phyloP scores from a whole-genome alignment of 2,329 filamentous ascomycete genomes.

The Nothophoma quercina region DNA sequence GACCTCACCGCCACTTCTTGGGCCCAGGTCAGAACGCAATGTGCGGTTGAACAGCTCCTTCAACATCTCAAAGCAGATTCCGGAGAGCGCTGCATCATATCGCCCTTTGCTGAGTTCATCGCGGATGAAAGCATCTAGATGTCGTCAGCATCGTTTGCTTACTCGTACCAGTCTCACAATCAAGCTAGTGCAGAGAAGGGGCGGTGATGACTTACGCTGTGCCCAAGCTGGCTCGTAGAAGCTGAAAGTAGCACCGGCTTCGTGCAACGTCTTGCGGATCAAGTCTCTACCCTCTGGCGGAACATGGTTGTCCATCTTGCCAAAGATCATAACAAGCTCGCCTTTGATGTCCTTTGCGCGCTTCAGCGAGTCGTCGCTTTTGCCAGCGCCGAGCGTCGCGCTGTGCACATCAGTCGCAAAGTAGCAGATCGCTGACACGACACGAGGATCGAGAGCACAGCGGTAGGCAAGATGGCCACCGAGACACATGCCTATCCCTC shows the following conservation, averaged over 20 bases:
- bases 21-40: constrained; percentile 80
- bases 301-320: constrained; percentile 89
- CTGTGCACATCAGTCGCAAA: constrained; percentile 93
- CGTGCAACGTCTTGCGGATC: constrained; percentile 82
- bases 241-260: constrained; percentile 75
- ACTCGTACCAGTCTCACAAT: not conserved
- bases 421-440: constrained; percentile 82
- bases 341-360: constrained; percentile 73
- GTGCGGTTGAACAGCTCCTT: constrained; percentile 83
- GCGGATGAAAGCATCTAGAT: constrained; percentile 81
- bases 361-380: constrained; percentile 68
- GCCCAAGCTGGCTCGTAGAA: constrained; percentile 94
- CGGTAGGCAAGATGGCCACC: constrained; percentile 86
- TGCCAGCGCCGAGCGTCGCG: constrained; percentile 74
- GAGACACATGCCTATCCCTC: constrained; percentile 73
- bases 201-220: constrained; percentile 66
- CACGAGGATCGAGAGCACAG: constrained; percentile 75
- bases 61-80: constrained; percentile 89
- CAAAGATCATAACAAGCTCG: constrained; percentile 89
- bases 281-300: constrained; percentile 82
- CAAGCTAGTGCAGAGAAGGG: too few species aligned
- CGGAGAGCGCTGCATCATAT: constrained; percentile 86
- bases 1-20: constrained; percentile 65
- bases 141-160: constrained; percentile 1
- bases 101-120: constrained; percentile 94